Evolutionary conservation across 2,329 filamentous ascomycete genomes (phyloP).

Genomic region (Colletotrichum sp.): DNA sequence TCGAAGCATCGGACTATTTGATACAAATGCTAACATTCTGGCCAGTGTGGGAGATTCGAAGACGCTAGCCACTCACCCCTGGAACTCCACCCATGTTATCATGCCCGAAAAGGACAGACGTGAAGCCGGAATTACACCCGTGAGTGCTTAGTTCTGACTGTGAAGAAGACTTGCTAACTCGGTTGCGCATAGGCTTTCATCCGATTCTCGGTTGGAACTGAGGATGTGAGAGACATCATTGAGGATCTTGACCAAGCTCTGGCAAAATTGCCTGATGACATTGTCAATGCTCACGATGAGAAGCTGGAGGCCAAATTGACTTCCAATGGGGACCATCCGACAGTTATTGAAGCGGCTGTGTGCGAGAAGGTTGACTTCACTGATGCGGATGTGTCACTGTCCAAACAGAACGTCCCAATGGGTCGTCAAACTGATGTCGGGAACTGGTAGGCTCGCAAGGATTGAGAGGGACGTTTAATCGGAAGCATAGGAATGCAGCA

Average conservation of each 20-base stretch:
- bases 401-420: neutral
- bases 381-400: neutral
- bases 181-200: conserved; percentile 51
- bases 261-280: neutral
- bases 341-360: neutral
- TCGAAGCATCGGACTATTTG: too few species aligned
- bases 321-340: neutral
- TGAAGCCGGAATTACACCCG: conserved; percentile 66
- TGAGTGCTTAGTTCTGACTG: conserved; percentile 28
- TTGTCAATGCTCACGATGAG: neutral
- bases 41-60: conserved; percentile 68
- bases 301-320: neutral
- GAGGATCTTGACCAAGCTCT: conserved; percentile 70
- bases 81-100: conserved; percentile 67
- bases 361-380: neutral
- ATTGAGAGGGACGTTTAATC: neutral
- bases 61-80: conserved; percentile 74
- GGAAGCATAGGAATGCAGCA: neutral
- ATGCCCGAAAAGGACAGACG: conserved; percentile 64
- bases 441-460: neutral
- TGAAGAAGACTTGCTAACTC: neutral
- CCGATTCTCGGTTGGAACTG: conserved; percentile 45
- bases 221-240: conserved; percentile 77
- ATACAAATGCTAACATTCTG: too few species aligned
- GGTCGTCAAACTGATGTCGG: neutral